Evolutionary conservation across 441 rosid genomes (phyloP).

Genomic region (Pelargonium fulgidum): DNA sequence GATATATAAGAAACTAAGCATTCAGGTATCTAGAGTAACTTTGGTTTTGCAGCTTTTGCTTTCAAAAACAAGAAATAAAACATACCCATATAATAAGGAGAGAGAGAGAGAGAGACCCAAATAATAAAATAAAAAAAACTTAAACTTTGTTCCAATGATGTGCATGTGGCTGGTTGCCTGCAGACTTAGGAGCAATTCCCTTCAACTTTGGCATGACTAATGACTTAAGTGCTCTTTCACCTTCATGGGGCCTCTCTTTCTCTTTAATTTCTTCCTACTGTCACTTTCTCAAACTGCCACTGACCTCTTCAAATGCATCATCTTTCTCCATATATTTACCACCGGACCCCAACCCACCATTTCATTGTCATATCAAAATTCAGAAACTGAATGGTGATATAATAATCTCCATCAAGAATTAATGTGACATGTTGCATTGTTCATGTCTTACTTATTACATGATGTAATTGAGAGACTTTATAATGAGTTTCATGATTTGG

Average conservation of each 20-base stretch:
- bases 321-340: too few species aligned
- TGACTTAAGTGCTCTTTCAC: constrained; percentile 9
- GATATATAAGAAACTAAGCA: neutral
- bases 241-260: constrained; percentile 1
- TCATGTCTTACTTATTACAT: too few species aligned
- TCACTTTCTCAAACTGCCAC: constrained; percentile 28
- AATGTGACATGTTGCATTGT: too few species aligned
- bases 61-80: neutral
- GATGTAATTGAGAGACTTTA: too few species aligned
- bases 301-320: constrained; percentile 25
- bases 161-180: constrained; percentile 13
- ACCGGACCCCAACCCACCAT: too few species aligned
- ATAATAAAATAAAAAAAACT: too few species aligned
- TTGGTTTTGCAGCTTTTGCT: too few species aligned
- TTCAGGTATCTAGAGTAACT: neutral
- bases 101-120: neutral
- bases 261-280: constrained; percentile 21
- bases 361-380: too few species aligned
- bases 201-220: constrained; percentile 12
- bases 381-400: too few species aligned
- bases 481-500: too few species aligned
- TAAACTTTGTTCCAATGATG: constrained; percentile 7
- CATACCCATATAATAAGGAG: neutral
- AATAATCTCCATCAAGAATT: too few species aligned
- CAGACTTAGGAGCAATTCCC: constrained; percentile 3